Base-by-base conservation (phyloP, 2,329 filamentous ascomycete genomes). In the Aspergillus quadricinctus region DNA sequence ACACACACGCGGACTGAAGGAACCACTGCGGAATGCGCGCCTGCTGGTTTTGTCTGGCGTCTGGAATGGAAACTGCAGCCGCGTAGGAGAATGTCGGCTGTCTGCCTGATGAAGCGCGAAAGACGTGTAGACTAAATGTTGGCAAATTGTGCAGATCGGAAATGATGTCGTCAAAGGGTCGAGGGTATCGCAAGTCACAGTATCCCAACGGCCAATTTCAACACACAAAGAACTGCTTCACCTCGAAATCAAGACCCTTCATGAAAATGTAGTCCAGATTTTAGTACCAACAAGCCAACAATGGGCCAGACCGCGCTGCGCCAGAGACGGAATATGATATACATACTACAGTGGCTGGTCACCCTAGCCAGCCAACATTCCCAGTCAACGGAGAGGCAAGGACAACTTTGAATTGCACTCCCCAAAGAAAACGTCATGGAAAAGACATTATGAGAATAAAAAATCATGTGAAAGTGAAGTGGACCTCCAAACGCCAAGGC, bases 11-110 rank as follows among this genome's bases (percentile, higher is more conserved):
- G 21, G 43, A 25, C 21, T n/a, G 43, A 46, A 25, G 43, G 23
- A 46, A 27, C 27, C 19, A 49, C 25, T 48, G n/a, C 17, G 61
- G 64, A 64, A 66, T 66, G 62, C 52, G 28, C 37, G 43, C 35
- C 31, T 37, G 43, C 43, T 40, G 27, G 35, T 25, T 52, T 55
- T 50, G 54, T 52, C 58, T 49, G 49, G 37, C 45, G 35, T 27
- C 45, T 62, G 64, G 64, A 51, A 66, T 65, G 61, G 57, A 56
- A 65, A 50, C 53, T 56, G 49, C 57, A 56, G 41, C 31, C 52
- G 50, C 29, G 21, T 37, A 23, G 10, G 43, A 46, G 43, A 46
- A 46, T 46, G 43, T 14, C 43, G 11, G 43, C 21, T 3, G 21
- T 23, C 43, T 46, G 19, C 23, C 23, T 46, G 19, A 46, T 46